phyloP scores from a whole-genome alignment of 1,284 basidiomycete genomes.

The Chalciporus sp. region DNA sequence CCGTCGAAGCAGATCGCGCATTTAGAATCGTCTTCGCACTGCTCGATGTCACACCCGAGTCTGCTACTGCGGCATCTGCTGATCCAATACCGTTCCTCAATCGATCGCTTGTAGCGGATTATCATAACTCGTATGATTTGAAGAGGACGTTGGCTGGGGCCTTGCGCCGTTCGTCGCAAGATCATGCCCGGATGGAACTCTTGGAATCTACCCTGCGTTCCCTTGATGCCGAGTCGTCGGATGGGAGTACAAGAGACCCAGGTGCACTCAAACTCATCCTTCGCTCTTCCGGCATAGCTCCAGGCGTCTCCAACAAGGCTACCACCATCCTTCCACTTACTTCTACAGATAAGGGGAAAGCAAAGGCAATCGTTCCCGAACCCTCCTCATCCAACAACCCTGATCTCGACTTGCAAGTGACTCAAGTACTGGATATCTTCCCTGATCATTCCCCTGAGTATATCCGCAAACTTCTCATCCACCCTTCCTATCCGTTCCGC shows the following conservation, averaged over 20 bases:
- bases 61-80: conserved; percentile 7
- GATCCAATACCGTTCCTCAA: conserved; percentile 61
- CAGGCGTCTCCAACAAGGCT: conserved; percentile 6
- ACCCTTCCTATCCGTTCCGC: conserved; percentile 48
- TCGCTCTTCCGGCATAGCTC: conserved; percentile 56
- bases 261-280: conserved; percentile 65
- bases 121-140: conserved; percentile 66
- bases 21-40: conserved; percentile 63
- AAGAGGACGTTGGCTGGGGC: conserved; percentile 48
- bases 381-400: conserved; percentile 31
- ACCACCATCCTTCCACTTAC: conserved; percentile 27
- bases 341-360: conserved; percentile 41
- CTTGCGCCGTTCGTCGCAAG: conserved; percentile 46
- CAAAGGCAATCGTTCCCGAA: conserved; percentile 21
- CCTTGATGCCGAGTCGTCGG: conserved; percentile 32
- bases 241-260: conserved; percentile 37
- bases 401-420: conserved; percentile 56
- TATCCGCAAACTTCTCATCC: conserved; percentile 55
- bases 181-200: conserved; percentile 58
- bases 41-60: conserved; percentile 44
- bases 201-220: conserved; percentile 53
- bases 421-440: conserved; percentile 72
- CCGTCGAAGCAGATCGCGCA: conserved; percentile 49
- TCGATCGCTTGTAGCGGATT: conserved; percentile 65
- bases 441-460: conserved; percentile 59